Conservation (phyloP, 2,329 filamentous ascomycete genomes). For the Diaporthe ilicicola region DNA sequence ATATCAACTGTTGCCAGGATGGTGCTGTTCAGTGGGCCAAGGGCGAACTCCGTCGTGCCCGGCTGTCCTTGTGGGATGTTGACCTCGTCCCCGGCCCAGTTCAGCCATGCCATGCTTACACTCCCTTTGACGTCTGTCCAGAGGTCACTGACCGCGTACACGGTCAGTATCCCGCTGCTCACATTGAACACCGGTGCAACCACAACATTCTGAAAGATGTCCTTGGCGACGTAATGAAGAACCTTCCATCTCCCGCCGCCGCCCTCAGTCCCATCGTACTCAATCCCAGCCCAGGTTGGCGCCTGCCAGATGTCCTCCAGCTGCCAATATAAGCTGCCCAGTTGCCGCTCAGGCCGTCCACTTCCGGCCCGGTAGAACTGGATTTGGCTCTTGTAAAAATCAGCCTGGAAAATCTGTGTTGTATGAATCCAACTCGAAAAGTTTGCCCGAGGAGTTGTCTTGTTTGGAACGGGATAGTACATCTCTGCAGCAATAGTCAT, state of each 20-base stretch:
- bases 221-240: constrained; percentile 64
- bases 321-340: constrained; percentile 71
- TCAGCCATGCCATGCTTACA: constrained; percentile 59
- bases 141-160: constrained; percentile 66
- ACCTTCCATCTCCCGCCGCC: constrained; percentile 67
- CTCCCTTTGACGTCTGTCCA: constrained; percentile 58
- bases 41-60: constrained; percentile 47
- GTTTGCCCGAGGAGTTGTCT: constrained; percentile 61
- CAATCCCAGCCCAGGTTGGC: constrained; percentile 70
- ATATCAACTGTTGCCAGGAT: constrained; percentile 37
- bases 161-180: constrained; percentile 55
- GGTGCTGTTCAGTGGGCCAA: constrained; percentile 63
- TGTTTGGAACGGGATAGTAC: constrained; percentile 66
- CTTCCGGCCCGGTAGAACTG: constrained; percentile 69
- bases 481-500: constrained; percentile 65
- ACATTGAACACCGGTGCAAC: constrained; percentile 65
- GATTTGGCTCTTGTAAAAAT: constrained; percentile 68
- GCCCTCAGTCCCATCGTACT: constrained; percentile 53
- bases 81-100: constrained; percentile 56
- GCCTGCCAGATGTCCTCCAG: constrained; percentile 72
- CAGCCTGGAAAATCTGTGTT: constrained; percentile 71
- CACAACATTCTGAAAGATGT: constrained; percentile 67
- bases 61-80: constrained; percentile 39
- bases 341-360: constrained; percentile 63
- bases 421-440: constrained; percentile 69